These are phyloP conservation scores for Eucalyptus marginata DNA, from an alignment of 345 rosid genomes.

Conservation along the genomic window DNA sequence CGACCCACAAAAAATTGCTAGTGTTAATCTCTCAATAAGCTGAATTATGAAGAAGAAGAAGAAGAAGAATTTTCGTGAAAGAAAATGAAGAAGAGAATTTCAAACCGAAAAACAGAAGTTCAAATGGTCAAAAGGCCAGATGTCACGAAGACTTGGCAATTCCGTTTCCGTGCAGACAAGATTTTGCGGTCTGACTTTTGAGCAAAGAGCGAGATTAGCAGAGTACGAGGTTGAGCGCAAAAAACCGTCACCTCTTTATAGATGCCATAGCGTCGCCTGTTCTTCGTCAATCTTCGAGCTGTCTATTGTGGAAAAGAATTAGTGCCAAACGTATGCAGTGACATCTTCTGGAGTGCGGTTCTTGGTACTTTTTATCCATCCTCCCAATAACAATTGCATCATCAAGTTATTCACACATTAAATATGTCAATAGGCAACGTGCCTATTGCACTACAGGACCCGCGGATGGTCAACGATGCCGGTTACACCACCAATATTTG, in stretches of 20 bases:
- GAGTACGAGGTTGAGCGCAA: not conserved
- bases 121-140: not conserved
- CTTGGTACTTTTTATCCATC: not conserved
- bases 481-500: too few species aligned
- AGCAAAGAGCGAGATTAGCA: not conserved
- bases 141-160: not conserved
- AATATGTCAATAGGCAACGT: not conserved
- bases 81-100: not conserved
- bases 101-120: not conserved
- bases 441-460: not conserved
- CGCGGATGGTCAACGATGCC: too few species aligned
- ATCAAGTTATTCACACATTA: not conserved
- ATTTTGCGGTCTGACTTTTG: not conserved
- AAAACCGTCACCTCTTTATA: not conserved
- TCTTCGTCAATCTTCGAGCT: not conserved
- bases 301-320: too few species aligned
- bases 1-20: not conserved
- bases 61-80: not conserved
- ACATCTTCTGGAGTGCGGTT: not conserved
- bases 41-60: not conserved
- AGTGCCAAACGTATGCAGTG: not conserved
- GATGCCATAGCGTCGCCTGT: not conserved
- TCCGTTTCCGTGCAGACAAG: not conserved
- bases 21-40: not conserved
- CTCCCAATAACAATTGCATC: not conserved